Percentiles rank a stretch among this genome's conserved stretches.
phyloP scores from a whole-genome alignment of 768 basidiomycete species.

The Boletus bicolor region DNA sequence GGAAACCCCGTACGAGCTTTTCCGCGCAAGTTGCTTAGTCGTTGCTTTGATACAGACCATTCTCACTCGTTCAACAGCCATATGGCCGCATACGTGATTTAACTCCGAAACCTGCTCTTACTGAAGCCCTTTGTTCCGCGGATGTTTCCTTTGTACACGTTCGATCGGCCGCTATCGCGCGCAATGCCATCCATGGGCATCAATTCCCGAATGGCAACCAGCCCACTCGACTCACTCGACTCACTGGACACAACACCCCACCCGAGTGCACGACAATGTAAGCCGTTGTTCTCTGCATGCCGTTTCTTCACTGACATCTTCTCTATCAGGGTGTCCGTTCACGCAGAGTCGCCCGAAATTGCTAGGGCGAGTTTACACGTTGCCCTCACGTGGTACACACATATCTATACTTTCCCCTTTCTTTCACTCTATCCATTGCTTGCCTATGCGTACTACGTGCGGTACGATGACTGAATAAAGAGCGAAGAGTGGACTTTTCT shows the following conservation, averaged over 20 bases:
- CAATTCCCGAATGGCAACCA: conserved; percentile 31
- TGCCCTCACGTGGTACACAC: conserved; percentile 62
- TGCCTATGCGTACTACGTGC: conserved; percentile 88
- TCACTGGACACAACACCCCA: neutral
- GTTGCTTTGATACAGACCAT: neutral
- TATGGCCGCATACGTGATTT: conserved; percentile 80
- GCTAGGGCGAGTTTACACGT: conserved; percentile 63
- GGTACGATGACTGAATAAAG: conserved; percentile 86
- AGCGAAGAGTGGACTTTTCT: conserved; percentile 99
- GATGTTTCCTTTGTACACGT: conserved; percentile 59
- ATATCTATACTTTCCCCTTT: conserved; percentile 75
- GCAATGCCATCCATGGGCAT: conserved; percentile 75
- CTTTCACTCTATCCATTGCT: conserved; percentile 78
- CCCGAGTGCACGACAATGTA: conserved; percentile 18
- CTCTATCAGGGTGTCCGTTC: conserved; percentile 40
- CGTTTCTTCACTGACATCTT: neutral
- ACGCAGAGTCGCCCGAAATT: conserved; percentile 65
- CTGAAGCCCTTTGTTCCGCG: conserved; percentile 69
- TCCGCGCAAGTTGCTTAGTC: conserved; percentile 53
- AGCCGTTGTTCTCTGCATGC: neutral
- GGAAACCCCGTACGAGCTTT: conserved; percentile 71
- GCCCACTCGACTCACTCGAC: conserved; percentile 28
- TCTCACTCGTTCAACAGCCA: conserved; percentile 44
- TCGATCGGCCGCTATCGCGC: conserved; percentile 74
- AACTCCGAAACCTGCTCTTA: conserved; percentile 49